Evolutionary conservation across 805 yeast genomes (phyloP), one percentile per base, ranked within the genome.

Genomic region (Nakazawaea populi): DNA sequence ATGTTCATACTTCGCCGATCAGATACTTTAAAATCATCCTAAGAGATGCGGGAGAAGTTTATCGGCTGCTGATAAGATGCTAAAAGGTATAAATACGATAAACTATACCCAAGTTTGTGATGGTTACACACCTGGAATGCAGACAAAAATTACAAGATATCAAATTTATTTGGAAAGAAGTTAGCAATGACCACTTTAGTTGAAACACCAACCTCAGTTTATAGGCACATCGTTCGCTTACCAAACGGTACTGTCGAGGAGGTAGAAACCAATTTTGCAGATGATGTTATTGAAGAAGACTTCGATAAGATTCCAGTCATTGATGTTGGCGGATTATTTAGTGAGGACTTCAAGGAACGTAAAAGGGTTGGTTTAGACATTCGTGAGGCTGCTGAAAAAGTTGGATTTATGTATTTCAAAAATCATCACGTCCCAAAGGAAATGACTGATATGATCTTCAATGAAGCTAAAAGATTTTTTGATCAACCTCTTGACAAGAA

Each of bases 391-490:
- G 53, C 55, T 54, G 56, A 54, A 38, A 57, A 60, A 34, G 62
- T 64, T 29, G 70, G 69, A 2, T 66, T 66, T 51, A 61, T 66
- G 57, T 64, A 64, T 48, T 54, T 63, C 39, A 55, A 59, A 46
- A 62, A 65, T 54, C 69, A 66, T 48, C 57, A 54, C 9, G 56
- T 66, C 38, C 59, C 68, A 34, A 58, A 62, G 37, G 54, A 55
- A 2, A 47, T 48, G 12, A 56, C 58, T 24, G 64, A 62, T n/a
- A 55, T 52, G 10, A 48, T 60, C 6, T 55, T 65, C 44, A 49
- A 48, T 2, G 44, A 56, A 32, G 61, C 63, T 35, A 55, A 60
- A 40, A 47, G 55, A 43, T 67, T 66, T 46, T 67, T 67, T 46
- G 57, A 55, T 6, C 51, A 58, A 4, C 46, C 56, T 6, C 42